phyloP scores from a whole-genome alignment of 2,329 filamentous ascomycete species.

The Fusarium multiceps region DNA sequence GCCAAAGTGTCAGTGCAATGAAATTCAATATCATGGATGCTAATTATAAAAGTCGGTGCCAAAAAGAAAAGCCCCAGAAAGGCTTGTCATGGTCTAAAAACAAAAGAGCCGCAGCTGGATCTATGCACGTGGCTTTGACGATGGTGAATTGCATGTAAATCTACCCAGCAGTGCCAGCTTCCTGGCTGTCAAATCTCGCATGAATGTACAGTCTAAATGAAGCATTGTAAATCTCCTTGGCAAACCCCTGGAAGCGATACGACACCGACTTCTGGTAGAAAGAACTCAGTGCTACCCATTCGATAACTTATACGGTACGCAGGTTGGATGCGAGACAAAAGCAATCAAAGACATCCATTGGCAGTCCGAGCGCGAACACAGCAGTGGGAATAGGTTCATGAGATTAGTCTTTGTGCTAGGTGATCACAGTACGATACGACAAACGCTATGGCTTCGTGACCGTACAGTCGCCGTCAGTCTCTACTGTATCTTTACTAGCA shows the following conservation, averaged over 20 bases:
- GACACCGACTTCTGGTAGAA: background rate
- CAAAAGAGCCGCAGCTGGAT: conserved; percentile 39
- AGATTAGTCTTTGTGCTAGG: conserved; percentile 11
- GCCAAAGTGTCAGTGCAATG: conserved; percentile 22
- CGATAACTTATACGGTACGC: background rate
- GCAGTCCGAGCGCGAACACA: conserved; percentile 12
- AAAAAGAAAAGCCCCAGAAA: background rate
- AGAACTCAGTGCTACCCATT: conserved; percentile 1
- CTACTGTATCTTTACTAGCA: conserved; percentile 25
- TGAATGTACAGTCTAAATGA: conserved; percentile 35
- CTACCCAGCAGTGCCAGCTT: background rate
- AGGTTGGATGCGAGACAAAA: conserved; percentile 15
- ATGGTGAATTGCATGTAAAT: conserved; percentile 1
- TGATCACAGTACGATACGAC: background rate
- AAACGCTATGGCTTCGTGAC: conserved; percentile 2
- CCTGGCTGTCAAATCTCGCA: conserved; percentile 20
- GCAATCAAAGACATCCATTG: conserved; percentile 24
- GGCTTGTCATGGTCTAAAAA: background rate
- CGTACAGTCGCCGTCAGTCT: conserved; percentile 2
- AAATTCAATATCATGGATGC: background rate
- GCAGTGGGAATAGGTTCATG: background rate
- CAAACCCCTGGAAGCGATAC: conserved; percentile 18
- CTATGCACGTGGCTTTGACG: conserved; percentile 40
- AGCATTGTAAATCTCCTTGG: conserved; percentile 34
- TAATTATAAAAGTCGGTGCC: background rate